phyloP scores from a whole-genome alignment of 2,329 filamentous ascomycete genomes.

The Fusarium begoniae region DNA sequence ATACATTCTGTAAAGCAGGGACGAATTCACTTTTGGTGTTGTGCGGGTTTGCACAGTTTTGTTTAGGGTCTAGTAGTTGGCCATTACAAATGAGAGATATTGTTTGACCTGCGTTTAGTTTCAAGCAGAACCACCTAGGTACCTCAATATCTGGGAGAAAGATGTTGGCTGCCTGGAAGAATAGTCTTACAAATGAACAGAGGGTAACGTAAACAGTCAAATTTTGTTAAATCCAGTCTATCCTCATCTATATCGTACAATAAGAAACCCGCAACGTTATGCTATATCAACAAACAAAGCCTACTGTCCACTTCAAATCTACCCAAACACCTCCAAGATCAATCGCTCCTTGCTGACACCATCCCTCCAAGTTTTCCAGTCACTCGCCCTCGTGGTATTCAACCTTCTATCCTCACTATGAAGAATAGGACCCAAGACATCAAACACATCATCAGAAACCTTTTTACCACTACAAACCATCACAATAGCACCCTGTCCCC shows the following conservation, averaged over 20 bases:
- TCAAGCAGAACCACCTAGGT: fast-evolving
- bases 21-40: fast-evolving
- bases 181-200: fast-evolving
- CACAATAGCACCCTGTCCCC: constrained; percentile 4
- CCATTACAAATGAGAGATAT: fast-evolving
- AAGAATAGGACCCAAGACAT: constrained; percentile 1
- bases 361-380: background rate
- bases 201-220: fast-evolving
- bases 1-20: background rate
- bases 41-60: fast-evolving
- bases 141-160: fast-evolving
- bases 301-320: background rate
- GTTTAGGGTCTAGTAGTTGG: background rate
- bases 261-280: no score
- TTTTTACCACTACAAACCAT: constrained; percentile 15
- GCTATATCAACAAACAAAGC: background rate
- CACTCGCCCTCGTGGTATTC: background rate
- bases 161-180: fast-evolving
- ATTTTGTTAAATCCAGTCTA: fast-evolving
- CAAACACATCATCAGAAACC: constrained; percentile 1
- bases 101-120: fast-evolving
- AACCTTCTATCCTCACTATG: background rate
- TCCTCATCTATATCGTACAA: background rate
- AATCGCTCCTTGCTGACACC: background rate
- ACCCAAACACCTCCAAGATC: constrained; percentile 9